These are phyloP conservation scores for Aureobasidium sp. DNA, from an alignment of 2,329 filamentous ascomycete species.

Conservation along the genomic window DNA sequence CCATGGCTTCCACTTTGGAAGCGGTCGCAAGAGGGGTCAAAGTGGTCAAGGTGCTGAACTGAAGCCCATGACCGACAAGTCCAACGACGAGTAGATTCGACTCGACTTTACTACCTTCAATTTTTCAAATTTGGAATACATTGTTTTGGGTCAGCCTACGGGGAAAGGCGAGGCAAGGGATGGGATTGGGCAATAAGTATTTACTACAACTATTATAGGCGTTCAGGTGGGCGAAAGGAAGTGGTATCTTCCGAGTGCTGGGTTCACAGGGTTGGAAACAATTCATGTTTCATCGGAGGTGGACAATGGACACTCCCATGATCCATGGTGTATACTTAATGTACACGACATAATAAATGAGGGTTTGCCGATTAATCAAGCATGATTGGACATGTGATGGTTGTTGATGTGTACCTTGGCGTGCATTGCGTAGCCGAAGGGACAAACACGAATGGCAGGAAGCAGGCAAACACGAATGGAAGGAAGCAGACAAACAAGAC, in stretches of 20 bases:
- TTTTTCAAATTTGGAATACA: background rate
- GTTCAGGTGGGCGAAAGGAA: background rate
- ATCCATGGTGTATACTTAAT: background rate
- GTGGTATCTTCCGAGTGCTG: background rate
- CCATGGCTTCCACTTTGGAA: conserved; percentile 44
- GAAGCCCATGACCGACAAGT: conserved; percentile 43
- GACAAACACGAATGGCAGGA: background rate
- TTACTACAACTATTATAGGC: background rate
- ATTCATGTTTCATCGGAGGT: background rate
- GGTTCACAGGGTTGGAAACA: background rate
- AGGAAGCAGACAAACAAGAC: background rate
- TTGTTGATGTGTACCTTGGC: background rate
- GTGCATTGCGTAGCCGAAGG: background rate
- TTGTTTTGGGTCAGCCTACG: background rate
- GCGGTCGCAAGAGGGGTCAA: conserved; percentile 60
- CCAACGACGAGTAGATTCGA: background rate
- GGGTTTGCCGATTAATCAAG: no score
- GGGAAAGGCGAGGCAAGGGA: conserved; percentile 2
- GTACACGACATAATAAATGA: conserved; percentile 1
- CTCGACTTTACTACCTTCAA: background rate
- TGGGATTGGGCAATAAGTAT: background rate
- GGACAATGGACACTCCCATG: background rate
- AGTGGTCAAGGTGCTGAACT: conserved; percentile 65
- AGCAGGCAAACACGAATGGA: background rate
- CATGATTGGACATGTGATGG: background rate